Base-by-base conservation (phyloP, 164 flowering plant species). In the Kingdonia uniflora region DNA sequence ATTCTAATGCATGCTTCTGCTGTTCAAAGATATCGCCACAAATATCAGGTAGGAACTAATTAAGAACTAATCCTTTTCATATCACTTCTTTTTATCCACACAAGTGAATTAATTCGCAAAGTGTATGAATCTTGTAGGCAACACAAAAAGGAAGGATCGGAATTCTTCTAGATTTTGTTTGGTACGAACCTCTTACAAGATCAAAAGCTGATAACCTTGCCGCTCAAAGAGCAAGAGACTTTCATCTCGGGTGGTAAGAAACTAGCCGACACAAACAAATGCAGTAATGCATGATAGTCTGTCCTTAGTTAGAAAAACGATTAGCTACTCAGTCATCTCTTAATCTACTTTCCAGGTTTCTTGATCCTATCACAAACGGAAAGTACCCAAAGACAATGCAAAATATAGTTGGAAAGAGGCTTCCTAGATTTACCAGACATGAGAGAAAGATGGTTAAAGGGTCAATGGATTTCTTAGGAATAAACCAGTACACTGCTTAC, bases 211-310 rank as follows among this genome's bases (percentile, higher is more conserved):
- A 52, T 20, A 14, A 52, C 21, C 11, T 10, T 14, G 55, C 55
- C 5, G 55, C 55, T 20, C 55, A 52, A 52, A 37, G 55, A 52
- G 43, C 90, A 37, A 71, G 86, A 54, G 90, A 82, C 65, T 80
- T 82, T 44, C 90, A 82, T 63, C 56, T 80, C 60, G 90, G 90
- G 49, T 83, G 90, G 89, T 82, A 77, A 67, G 41, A 21, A 37
- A n/a, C 12, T 16, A 13, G 19, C 25, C 20, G 1, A 7, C 4
- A 19, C 19, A 47, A 20, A 47, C 26, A 47, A 12, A n/a, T n/a
- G n/a, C n/a, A n/a, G n/a, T n/a, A n/a, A n/a, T n/a, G n/a, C n/a
- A n/a, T n/a, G n/a, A n/a, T n/a, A n/a, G 26, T 16, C 26, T 19
- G 15, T 44, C 5, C 6, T 2, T 19, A 19, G 12, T n/a, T 21